Evolutionary conservation across 495 filamentous ascomycete genomes (phyloP).

Genomic region (Pseudoneurospora amorphoporcata): DNA sequence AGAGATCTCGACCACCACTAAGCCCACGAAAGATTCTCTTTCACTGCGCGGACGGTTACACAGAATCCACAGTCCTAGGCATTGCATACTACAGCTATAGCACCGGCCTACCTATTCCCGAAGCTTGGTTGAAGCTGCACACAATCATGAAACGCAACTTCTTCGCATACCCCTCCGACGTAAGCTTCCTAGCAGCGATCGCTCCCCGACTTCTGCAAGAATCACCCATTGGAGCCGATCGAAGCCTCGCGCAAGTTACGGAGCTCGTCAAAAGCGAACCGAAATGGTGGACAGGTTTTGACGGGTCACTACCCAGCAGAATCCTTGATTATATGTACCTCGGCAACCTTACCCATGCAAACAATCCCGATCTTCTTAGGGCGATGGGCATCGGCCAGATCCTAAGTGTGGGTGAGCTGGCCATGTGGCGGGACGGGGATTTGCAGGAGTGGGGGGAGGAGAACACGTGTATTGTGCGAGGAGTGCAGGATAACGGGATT

Average conservation of each 20-base stretch:
- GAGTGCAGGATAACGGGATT: constrained; percentile 94
- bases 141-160: constrained; percentile 77
- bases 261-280: constrained; percentile 45
- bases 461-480: constrained; percentile 66
- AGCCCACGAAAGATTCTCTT: constrained; percentile 61
- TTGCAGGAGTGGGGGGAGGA: constrained; percentile 57
- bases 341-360: constrained; percentile 84
- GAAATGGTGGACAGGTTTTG: constrained; percentile 71
- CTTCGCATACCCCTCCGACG: constrained; percentile 89
- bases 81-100: constrained; percentile 89
- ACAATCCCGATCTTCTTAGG: constrained; percentile 74
- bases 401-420: constrained; percentile 85
- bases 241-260: constrained; percentile 34
- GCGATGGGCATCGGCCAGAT: constrained; percentile 78
- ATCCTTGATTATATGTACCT: constrained; percentile 93
- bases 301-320: constrained; percentile 82
- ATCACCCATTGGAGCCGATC: constrained; percentile 30
- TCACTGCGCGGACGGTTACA: constrained; percentile 93
- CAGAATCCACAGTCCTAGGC: constrained; percentile 77
- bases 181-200: constrained; percentile 63
- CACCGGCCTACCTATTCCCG: constrained; percentile 65
- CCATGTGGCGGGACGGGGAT: constrained; percentile 65
- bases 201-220: constrained; percentile 57
- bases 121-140: constrained; percentile 82
- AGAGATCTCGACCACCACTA: constrained; percentile 23